Evolutionary conservation across 2,329 filamentous ascomycete species (phyloP).

Genomic region (Hymenoscyphus fraxineus): DNA sequence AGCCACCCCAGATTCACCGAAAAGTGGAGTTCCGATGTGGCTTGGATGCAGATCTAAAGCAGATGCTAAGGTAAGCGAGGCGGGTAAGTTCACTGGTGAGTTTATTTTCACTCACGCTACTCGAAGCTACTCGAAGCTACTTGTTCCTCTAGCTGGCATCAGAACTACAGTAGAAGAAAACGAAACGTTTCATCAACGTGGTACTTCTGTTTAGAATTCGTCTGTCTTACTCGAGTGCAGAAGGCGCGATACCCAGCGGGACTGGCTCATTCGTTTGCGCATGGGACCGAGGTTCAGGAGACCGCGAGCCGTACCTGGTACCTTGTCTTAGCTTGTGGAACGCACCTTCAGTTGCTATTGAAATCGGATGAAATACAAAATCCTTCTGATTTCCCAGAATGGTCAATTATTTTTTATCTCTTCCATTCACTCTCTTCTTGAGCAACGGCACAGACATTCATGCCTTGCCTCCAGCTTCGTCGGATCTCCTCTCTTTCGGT

Average conservation of each 20-base stretch:
- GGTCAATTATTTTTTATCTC: background rate
- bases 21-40: background rate
- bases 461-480: background rate
- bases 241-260: background rate
- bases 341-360: background rate
- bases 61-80: background rate
- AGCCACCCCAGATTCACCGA: background rate
- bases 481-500: background rate
- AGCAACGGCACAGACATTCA: slow-evolving; percentile 8
- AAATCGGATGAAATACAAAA: slow-evolving; percentile 9
- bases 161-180: background rate
- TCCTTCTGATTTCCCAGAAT: slow-evolving; percentile 7
- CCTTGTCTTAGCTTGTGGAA: background rate
- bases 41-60: background rate
- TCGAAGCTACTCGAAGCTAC: no score
- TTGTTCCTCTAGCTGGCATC: background rate
- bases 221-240: background rate
- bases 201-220: slow-evolving; percentile 7
- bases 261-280: background rate
- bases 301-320: background rate
- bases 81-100: background rate
- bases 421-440: background rate
- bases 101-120: background rate
- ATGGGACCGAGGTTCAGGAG: background rate
- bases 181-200: slow-evolving; percentile 9